Conservation (phyloP, 352 stramenopile species). For the Saprolegnia parasitica region DNA sequence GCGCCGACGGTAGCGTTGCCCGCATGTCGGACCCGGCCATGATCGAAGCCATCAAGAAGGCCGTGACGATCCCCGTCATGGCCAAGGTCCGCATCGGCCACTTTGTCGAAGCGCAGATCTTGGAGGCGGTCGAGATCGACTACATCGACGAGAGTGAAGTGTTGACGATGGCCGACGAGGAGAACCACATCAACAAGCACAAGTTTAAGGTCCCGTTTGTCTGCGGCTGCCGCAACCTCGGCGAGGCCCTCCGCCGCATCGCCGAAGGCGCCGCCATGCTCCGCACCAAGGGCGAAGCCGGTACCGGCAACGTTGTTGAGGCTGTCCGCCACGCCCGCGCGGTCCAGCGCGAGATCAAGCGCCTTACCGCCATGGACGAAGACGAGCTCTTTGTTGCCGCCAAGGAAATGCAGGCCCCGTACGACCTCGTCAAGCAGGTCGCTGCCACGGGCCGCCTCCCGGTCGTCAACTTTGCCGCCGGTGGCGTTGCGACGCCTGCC, state of each 20-base stretch:
- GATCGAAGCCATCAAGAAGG: constrained; percentile 98
- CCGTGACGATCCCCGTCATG: constrained; percentile 98
- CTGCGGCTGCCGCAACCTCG: constrained; percentile 97
- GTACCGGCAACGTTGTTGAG: constrained; percentile 98
- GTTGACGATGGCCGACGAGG: constrained; percentile 97
- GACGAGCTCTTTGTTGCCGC: constrained; percentile 97
- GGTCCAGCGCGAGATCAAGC: constrained; percentile 89
- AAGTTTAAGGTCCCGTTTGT: constrained; percentile 98
- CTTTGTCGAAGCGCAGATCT: constrained; percentile 98
- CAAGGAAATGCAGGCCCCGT: constrained; percentile 95
- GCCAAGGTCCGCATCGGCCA: constrained; percentile 98
- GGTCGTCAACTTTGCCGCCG: constrained; percentile 98
- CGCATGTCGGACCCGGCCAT: constrained; percentile 97
- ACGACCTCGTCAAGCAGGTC: constrained; percentile 91
- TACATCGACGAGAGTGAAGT: constrained; percentile 99
- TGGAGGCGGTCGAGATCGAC: constrained; percentile 96
- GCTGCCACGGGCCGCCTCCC: constrained; percentile 88
- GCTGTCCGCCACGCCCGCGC: constrained; percentile 94
- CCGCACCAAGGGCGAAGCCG: constrained; percentile 97
- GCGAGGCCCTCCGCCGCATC: constrained; percentile 93
- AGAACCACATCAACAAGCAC: constrained; percentile 96
- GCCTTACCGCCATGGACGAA: constrained; percentile 90
- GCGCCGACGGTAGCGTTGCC: constrained; percentile 92
- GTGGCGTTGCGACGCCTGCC: constrained; percentile 95
- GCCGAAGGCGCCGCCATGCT: constrained; percentile 97